Conservation (phyloP, 2,329 filamentous ascomycete species). For the Aspergillus clavatus region DNA sequence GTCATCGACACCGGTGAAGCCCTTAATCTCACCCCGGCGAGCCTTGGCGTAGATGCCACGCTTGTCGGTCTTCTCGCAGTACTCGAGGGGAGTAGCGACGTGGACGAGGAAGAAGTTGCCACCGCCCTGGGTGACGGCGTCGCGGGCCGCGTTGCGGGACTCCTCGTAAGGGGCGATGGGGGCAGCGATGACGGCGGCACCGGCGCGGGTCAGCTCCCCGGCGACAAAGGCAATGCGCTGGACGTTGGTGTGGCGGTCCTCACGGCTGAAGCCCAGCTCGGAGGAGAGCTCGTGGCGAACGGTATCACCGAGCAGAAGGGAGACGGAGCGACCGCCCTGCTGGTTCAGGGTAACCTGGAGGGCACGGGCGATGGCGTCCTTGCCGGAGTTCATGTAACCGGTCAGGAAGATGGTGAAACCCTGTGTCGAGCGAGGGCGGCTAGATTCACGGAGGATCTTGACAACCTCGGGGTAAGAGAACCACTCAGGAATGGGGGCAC, state of each 20-base stretch:
- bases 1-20: constrained; percentile 97
- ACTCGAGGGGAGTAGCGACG: constrained; percentile 86
- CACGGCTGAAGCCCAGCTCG: constrained; percentile 89
- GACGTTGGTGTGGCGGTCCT: constrained; percentile 93
- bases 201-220: constrained; percentile 85
- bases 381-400: constrained; percentile 93
- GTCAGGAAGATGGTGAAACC: constrained; percentile 98
- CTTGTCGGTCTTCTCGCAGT: constrained; percentile 93
- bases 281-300: constrained; percentile 89
- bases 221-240: constrained; percentile 94
- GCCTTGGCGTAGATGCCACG: constrained; percentile 82
- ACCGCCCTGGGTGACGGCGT: constrained; percentile 68
- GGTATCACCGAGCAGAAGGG: constrained; percentile 90
- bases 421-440: constrained; percentile 84
- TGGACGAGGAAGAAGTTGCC: constrained; percentile 94
- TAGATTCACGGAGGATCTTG: constrained; percentile 89
- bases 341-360: constrained; percentile 97
- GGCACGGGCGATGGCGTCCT: constrained; percentile 92
- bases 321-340: constrained; percentile 90
- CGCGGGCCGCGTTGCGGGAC: constrained; percentile 70
- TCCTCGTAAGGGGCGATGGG: constrained; percentile 91
- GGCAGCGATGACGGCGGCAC: constrained; percentile 90
- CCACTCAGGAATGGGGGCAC: constrained; percentile 95
- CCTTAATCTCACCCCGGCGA: constrained; percentile 85
- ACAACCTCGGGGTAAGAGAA: constrained; percentile 99